A percentile compares a stretch with the other conserved stretches of the same genome.
Conservation (phyloP, 1,284 basidiomycete genomes). For the Sanghuangporus sanghuang region DNA sequence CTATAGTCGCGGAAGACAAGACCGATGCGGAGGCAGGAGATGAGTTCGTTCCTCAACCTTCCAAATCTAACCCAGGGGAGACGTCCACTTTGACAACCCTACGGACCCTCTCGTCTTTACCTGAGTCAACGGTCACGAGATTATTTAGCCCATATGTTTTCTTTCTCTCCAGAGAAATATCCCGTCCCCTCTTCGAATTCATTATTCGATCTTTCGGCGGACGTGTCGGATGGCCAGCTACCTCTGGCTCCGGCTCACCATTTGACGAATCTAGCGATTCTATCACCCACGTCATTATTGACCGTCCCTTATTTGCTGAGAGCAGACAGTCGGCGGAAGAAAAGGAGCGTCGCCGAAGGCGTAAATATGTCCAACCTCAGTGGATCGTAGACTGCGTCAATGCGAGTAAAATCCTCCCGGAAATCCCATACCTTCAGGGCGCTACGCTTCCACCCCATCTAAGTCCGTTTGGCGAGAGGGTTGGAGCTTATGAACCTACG, state of each 20-base stretch:
- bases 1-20: slow-evolving; percentile 28
- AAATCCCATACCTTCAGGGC: slow-evolving; percentile 86
- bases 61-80: slow-evolving; percentile 51
- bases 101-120: slow-evolving; percentile 61
- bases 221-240: slow-evolving; percentile 83
- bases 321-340: slow-evolving; percentile 52
- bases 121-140: slow-evolving; percentile 45
- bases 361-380: slow-evolving; percentile 95
- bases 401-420: slow-evolving; percentile 76
- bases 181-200: slow-evolving; percentile 93
- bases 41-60: slow-evolving; percentile 65
- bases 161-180: slow-evolving; percentile 93
- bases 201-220: slow-evolving; percentile 90
- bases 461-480: slow-evolving; percentile 88
- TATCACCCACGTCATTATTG: slow-evolving; percentile 96
- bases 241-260: slow-evolving; percentile 82
- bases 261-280: slow-evolving; percentile 67
- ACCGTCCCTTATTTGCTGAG: slow-evolving; percentile 67
- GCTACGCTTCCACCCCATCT: slow-evolving; percentile 90
- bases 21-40: slow-evolving; percentile 46
- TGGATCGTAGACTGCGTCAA: slow-evolving; percentile 99
- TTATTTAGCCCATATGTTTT: slow-evolving; percentile 89
- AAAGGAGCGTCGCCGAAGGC: slow-evolving; percentile 57
- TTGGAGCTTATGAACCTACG: slow-evolving; percentile 71
- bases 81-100: slow-evolving; percentile 70